Evolutionary conservation across 495 filamentous ascomycete genomes (phyloP).

Genomic region (Sporormia fimetaria): DNA sequence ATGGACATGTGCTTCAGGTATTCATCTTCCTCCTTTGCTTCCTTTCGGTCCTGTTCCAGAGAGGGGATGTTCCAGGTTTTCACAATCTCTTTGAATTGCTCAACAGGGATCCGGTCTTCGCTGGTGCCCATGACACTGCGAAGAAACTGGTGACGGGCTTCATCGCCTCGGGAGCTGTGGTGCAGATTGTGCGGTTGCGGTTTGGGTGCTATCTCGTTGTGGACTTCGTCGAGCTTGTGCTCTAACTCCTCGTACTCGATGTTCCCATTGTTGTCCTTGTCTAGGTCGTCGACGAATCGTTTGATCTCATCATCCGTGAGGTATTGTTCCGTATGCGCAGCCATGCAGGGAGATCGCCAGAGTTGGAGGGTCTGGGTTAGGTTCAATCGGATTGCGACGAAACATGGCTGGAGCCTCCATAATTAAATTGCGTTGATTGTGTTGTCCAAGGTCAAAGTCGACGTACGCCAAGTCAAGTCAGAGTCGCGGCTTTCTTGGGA

Average conservation of each 20-base stretch:
- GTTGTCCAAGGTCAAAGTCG: no score
- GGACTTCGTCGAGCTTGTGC: constrained; percentile 31
- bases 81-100: constrained; percentile 29
- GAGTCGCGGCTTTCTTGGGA: no score
- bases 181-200: constrained; percentile 27
- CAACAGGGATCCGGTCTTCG: constrained; percentile 24
- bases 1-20: constrained; percentile 24
- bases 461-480: no score
- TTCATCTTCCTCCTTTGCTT: constrained; percentile 19
- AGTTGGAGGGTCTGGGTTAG: no score
- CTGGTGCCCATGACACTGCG: constrained; percentile 29
- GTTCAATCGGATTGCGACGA: no score
- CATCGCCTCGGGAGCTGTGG: constrained; percentile 12
- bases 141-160: constrained; percentile 32
- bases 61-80: constrained; percentile 31
- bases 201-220: constrained; percentile 31
- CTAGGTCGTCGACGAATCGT: constrained; percentile 32
- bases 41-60: constrained; percentile 24
- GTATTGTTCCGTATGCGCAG: constrained; percentile 5
- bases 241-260: constrained; percentile 34
- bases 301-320: constrained; percentile 29
- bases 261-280: constrained; percentile 31
- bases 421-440: no score
- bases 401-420: no score
- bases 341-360: no score